Percentiles rank a stretch among this genome's conserved stretches.
These are phyloP conservation scores for Isoetes taiwanensis DNA, from an alignment of 75 land plant genomes.

Conservation along the genomic window DNA sequence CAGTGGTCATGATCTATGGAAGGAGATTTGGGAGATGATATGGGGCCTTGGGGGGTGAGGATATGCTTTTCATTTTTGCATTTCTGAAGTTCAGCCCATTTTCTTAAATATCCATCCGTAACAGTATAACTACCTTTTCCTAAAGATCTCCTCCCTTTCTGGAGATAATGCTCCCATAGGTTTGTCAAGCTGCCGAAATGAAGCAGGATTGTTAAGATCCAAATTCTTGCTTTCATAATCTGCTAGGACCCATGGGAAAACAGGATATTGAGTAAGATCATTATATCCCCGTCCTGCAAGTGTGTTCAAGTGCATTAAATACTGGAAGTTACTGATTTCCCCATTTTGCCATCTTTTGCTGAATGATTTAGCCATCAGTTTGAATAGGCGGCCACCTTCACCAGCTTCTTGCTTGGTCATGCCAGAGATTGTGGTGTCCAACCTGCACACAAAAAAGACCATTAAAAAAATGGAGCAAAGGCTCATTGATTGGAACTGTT, in stretches of 20 bases:
- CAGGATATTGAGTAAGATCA: constrained; percentile 99
- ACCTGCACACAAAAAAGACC: constrained; percentile 40
- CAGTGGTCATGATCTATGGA: no score
- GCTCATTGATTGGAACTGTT: background rate
- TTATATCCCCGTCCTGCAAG: constrained; percentile 99
- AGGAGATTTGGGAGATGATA: no score
- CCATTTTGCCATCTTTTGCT: constrained; percentile 99
- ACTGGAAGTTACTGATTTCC: constrained; percentile 98
- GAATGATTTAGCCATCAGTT: constrained; percentile 93
- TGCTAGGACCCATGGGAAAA: constrained; percentile 97
- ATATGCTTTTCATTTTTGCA: no score
- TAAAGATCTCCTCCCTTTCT: constrained; percentile 88
- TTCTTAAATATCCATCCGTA: background rate
- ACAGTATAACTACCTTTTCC: constrained; percentile 47
- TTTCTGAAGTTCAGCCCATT: no score
- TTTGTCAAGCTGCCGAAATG: constrained; percentile 81
- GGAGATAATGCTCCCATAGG: constrained; percentile 97
- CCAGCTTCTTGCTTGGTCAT: constrained; percentile 78
- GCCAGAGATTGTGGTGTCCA: constrained; percentile 95
- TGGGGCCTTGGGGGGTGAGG: no score
- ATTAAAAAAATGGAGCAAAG: background rate
- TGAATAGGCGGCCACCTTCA: constrained; percentile 91
- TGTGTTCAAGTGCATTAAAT: constrained; percentile 97
- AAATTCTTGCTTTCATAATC: constrained; percentile 86
- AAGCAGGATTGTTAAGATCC: constrained; percentile 51